Base-by-base conservation (phyloP, 768 basidiomycete species). In the Boletales sp. region DNA sequence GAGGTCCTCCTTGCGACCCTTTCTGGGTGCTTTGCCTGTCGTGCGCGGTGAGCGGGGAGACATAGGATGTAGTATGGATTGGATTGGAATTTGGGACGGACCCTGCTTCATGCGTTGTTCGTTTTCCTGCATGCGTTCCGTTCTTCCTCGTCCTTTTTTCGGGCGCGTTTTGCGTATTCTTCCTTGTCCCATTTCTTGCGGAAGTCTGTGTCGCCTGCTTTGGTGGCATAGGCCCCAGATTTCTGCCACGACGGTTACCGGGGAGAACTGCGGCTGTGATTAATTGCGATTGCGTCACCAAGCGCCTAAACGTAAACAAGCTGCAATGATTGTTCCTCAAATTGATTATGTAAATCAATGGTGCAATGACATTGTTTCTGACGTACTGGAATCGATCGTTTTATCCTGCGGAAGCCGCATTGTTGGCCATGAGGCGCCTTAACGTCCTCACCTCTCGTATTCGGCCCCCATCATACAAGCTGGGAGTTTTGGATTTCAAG, bases 111-210 rank as follows among this genome's bases (percentile, higher is more conserved):
- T 66, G 18, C 85, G 80, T 58, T 87, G 85, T 52, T 92, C 90
- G 57, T 90, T 92, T 65, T 90, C 86, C 66, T 87, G 75, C 83
- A 92, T 91, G 15, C 87, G 77, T 55, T 90, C 86, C 80, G 75
- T 62, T 90, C 88, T 54, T 91, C 89, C 30, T 77, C 69, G 59
- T 94, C 91, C 62, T 84, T 87, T 62, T 84, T 83, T 66, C 83
- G 84, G 10, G 94, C 94, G 50, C 80, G 80, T 64, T 92, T 89
- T 13, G 86, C 81, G 71, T 86, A 91, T 65, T 90, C 90, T 64
- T 94, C 86, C 72, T 93, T 92, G 75, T 97, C 89, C 94, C 94
- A 98, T 76, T 86, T 91, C 71, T 86, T 87, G 42, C 93, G 72
- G 58, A 89, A 88, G 67, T 87, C 86, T 10, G 86, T 87, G 68